phyloP scores from a whole-genome alignment of 768 basidiomycete genomes.

The Dioszegia hungarica region DNA sequence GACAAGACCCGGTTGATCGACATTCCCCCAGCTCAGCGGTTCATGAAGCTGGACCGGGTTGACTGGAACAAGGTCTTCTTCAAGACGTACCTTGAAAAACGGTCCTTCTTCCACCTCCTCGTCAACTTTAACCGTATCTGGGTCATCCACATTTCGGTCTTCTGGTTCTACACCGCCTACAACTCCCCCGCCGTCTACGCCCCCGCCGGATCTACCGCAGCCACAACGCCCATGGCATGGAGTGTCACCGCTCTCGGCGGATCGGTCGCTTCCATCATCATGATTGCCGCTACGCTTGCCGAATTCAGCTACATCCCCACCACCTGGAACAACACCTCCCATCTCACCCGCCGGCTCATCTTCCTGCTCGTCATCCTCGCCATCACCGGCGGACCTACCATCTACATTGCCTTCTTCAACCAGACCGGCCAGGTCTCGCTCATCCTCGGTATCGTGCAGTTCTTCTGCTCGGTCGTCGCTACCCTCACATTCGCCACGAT shows the following conservation, averaged over 20 bases:
- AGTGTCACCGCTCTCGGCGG: constrained; percentile 91
- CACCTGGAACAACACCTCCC: constrained; percentile 97
- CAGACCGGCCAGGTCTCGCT: constrained; percentile 62
- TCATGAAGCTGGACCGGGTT: constrained; percentile 93
- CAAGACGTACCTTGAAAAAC: constrained; percentile 98
- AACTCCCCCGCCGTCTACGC: constrained; percentile 83
- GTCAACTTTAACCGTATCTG: constrained; percentile 99
- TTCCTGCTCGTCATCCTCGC: constrained; percentile 87
- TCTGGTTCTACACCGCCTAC: constrained; percentile 93
- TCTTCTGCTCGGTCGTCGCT: constrained; percentile 82
- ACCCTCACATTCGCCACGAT: constrained; percentile 83
- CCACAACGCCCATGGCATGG: constrained; percentile 78
- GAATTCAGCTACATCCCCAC: constrained; percentile 98
- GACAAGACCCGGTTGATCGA: constrained; percentile 92
- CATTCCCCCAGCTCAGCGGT: constrained; percentile 81
- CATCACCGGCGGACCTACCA: constrained; percentile 84
- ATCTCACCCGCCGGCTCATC: constrained; percentile 81
- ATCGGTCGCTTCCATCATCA: constrained; percentile 90
- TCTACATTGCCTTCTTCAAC: constrained; percentile 88
- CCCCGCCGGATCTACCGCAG: constrained; percentile 50
- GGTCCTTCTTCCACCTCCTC: constrained; percentile 90
- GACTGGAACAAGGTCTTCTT: constrained; percentile 96
- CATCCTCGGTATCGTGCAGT: constrained; percentile 93
- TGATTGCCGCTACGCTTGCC: constrained; percentile 86
- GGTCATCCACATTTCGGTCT: constrained; percentile 92